Percentiles rank a stretch among this genome's conserved stretches.
phyloP scores from a whole-genome alignment of 2,329 filamentous ascomycete species.

The Exophiala oligosperma region DNA sequence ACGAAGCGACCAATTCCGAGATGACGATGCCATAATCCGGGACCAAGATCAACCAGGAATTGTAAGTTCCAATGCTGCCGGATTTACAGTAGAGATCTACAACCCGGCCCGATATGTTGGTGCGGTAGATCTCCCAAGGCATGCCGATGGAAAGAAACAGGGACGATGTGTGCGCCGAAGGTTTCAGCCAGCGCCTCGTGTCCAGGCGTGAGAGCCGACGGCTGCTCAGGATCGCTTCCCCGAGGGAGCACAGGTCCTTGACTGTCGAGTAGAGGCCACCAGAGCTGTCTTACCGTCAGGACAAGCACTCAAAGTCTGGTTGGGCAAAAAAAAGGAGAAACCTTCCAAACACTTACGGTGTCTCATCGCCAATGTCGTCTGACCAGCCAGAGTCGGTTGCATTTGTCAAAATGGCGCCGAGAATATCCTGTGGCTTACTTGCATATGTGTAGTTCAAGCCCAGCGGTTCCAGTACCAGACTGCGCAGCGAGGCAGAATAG shows the following conservation, averaged over 20 bases:
- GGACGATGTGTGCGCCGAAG: conserved; percentile 39
- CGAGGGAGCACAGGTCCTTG: conserved; percentile 45
- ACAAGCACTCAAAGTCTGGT: not conserved
- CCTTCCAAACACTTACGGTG: not conserved
- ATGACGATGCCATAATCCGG: conserved; percentile 50
- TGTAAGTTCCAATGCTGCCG: conserved; percentile 47
- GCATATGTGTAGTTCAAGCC: conserved; percentile 43
- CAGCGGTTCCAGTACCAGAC: conserved; percentile 43
- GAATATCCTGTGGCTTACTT: conserved; percentile 23
- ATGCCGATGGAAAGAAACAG: conserved; percentile 43
- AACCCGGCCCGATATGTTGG: conserved; percentile 40
- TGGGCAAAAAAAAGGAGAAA: too few species aligned
- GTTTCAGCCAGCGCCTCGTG: conserved; percentile 51
- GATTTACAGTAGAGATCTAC: conserved; percentile 52
- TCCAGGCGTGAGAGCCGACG: conserved; percentile 41
- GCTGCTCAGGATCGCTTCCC: conserved; percentile 44
- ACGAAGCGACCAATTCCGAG: conserved; percentile 41
- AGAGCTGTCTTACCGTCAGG: conserved; percentile 11
- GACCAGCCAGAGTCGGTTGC: not conserved
- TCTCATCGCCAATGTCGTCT: conserved; percentile 12
- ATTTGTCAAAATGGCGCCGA: conserved; percentile 21
- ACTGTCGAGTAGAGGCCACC: conserved; percentile 46
- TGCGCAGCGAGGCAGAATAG: conserved; percentile 40
- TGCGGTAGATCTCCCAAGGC: conserved; percentile 51
- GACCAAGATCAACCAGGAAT: conserved; percentile 42